These are phyloP conservation scores for Xylariaceae sp. DNA, from an alignment of 2,329 filamentous ascomycete genomes.

Conservation along the genomic window DNA sequence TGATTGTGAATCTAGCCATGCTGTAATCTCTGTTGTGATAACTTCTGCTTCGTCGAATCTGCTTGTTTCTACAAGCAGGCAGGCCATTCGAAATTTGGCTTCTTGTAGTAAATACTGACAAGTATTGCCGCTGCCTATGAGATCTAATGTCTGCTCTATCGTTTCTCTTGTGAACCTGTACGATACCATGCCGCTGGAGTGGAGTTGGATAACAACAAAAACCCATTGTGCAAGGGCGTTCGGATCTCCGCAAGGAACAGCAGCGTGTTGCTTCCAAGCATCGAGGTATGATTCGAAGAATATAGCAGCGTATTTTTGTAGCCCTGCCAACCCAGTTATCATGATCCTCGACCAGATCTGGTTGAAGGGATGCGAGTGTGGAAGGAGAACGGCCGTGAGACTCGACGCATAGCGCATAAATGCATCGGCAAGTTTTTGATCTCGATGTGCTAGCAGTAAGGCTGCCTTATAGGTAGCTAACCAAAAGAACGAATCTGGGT, in stretches of 20 bases:
- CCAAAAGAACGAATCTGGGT: slow-evolving; percentile 31
- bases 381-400: slow-evolving; percentile 24
- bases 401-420: slow-evolving; percentile 29
- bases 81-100: slow-evolving; percentile 24
- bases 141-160: slow-evolving; percentile 19
- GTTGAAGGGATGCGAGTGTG: slow-evolving; percentile 27
- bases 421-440: slow-evolving; percentile 21
- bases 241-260: slow-evolving; percentile 17
- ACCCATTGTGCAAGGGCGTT: slow-evolving; percentile 25
- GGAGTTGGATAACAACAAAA: slow-evolving; percentile 30
- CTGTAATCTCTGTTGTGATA: slow-evolving; percentile 18
- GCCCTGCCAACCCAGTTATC: slow-evolving; percentile 24
- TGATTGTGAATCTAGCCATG: slow-evolving; percentile 22
- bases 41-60: slow-evolving; percentile 22
- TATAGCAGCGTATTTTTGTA: slow-evolving; percentile 22
- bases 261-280: slow-evolving; percentile 24
- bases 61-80: slow-evolving; percentile 18
- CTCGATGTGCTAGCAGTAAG: slow-evolving; percentile 25
- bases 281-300: slow-evolving; percentile 28
- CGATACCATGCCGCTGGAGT: slow-evolving; percentile 26
- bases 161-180: slow-evolving; percentile 22
- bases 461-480: slow-evolving; percentile 30
- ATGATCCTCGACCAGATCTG: slow-evolving; percentile 28
- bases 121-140: slow-evolving; percentile 12
- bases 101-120: slow-evolving; percentile 28